Evolutionary conservation across 2,329 filamentous ascomycete species (phyloP), one percentile per base, ranked within the genome.

Genomic region (Ploettnerulaceae sp.): DNA sequence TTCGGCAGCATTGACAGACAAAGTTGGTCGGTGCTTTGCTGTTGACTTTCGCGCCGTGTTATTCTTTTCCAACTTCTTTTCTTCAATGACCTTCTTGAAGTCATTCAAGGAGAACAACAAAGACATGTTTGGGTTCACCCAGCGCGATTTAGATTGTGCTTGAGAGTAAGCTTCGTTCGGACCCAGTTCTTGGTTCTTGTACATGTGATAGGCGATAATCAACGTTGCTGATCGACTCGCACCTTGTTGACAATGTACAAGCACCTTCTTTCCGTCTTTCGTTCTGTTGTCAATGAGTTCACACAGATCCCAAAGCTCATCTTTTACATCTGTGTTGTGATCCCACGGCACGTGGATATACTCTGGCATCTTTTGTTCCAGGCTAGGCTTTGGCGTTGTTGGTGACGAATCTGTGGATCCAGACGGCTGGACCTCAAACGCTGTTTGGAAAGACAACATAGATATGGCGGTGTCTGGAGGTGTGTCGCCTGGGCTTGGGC

Each of bases 61-160:
- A 7, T 49, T 52, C 39, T 57, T 60, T 65, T 67, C 59, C 3
- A 67, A 51, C 54, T 69, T 75, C 64, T 71, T 77, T 60, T 72
- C 75, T 1, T 73, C 67, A 3, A 83, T 64, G 38, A 82, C 72
- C 60, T 83, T 83, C 56, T 83, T 80, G 62, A 90, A 91, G 60
- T 91, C 86, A 64, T 90, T 86, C 37, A 94, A 70, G 56, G 88
- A 89, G 73, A 93, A 93, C 75, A 94, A 89, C 56, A 94, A 73
- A 56, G 87, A 87, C 88, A 94, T 94, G 65, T 94, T 94, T 0
- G 87, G 87, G 48, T 87, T 89, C 57, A 94, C 91, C 87, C 88
- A 94, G 61, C 76, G 81, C 65, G 87, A 93, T 67, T 85, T 85
- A 44, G 79, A 75, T 67, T 94, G 89, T 2, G 88, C 86, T 2